These are phyloP conservation scores for Vitis hybrid DNA, from an alignment of 177 flowering plant species.

Conservation along the genomic window DNA sequence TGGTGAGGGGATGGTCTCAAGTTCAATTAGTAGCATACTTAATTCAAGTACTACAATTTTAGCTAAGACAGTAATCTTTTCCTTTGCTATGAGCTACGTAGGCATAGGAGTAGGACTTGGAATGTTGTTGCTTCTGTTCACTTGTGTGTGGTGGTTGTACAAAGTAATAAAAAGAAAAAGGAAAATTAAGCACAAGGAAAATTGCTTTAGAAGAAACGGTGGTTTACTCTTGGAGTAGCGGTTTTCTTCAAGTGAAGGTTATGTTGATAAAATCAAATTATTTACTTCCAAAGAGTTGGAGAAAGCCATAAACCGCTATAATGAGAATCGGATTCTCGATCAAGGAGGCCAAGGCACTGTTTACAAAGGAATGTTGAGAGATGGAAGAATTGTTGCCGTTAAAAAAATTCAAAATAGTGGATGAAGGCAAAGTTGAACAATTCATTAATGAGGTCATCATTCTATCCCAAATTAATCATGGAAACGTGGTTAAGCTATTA, in stretches of 20 bases:
- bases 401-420: neutral
- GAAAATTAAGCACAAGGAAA: neutral
- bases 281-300: conserved; percentile 7
- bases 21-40: too few relatives aligned
- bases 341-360: conserved; percentile 7
- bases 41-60: too few relatives aligned
- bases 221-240: neutral
- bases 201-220: conserved; percentile 8
- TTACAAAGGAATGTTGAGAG: neutral
- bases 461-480: conserved; percentile 8
- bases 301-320: conserved; percentile 11
- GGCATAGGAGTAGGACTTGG: too few relatives aligned
- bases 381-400: neutral
- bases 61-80: too few relatives aligned
- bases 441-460: conserved; percentile 14
- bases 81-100: too few relatives aligned
- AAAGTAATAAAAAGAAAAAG: neutral
- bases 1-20: too few relatives aligned
- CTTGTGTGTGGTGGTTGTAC: neutral
- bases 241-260: neutral
- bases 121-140: neutral
- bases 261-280: neutral
- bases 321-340: neutral
- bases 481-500: too few relatives aligned
- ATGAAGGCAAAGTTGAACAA: neutral